A percentile compares a stretch with the other conserved stretches of the same genome.
These are phyloP conservation scores for Hygrophoropsis aurantiaca DNA, from an alignment of 768 basidiomycete species.

Conservation along the genomic window DNA sequence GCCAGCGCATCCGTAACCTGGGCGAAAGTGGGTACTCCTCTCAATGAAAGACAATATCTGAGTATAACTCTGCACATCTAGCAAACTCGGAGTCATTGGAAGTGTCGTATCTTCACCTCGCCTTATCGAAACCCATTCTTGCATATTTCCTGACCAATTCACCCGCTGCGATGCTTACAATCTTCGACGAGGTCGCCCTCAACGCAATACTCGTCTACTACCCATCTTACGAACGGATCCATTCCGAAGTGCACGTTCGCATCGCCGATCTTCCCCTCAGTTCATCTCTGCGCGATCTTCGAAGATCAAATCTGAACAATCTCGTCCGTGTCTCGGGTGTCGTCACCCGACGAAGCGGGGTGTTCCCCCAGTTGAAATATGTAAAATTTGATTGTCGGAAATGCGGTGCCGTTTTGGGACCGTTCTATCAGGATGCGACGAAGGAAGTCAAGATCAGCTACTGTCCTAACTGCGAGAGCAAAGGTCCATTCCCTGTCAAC, in stretches of 20 bases:
- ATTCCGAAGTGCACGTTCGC: slow-evolving; percentile 96
- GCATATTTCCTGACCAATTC: slow-evolving; percentile 98
- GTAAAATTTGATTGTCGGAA: slow-evolving; percentile 98
- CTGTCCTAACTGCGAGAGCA: slow-evolving; percentile 91
- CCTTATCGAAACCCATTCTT: slow-evolving; percentile 88
- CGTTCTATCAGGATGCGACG: slow-evolving; percentile 96
- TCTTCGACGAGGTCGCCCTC: slow-evolving; percentile 95
- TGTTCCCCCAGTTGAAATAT: slow-evolving; percentile 99
- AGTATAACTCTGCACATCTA: too few relatives aligned
- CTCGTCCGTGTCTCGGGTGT: slow-evolving; percentile 95
- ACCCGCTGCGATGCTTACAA: slow-evolving; percentile 86
- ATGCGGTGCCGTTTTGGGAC: slow-evolving; percentile 91
- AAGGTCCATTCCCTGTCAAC: slow-evolving; percentile 95
- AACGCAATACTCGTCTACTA: slow-evolving; percentile 94
- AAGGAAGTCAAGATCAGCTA: slow-evolving; percentile 93
- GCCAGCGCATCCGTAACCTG: slow-evolving; percentile 86
- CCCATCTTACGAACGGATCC: slow-evolving; percentile 94
- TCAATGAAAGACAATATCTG: not conserved
- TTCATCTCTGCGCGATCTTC: slow-evolving; percentile 89
- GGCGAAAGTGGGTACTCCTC: slow-evolving; percentile 76
- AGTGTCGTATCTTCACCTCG: slow-evolving; percentile 95
- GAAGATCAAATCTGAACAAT: slow-evolving; percentile 89
- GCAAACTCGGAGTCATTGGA: slow-evolving; percentile 97
- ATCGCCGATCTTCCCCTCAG: slow-evolving; percentile 91
- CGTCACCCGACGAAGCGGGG: slow-evolving; percentile 91